Conservation (phyloP, 1,284 basidiomycete genomes). For the Cryptococcus neoformans region DNA sequence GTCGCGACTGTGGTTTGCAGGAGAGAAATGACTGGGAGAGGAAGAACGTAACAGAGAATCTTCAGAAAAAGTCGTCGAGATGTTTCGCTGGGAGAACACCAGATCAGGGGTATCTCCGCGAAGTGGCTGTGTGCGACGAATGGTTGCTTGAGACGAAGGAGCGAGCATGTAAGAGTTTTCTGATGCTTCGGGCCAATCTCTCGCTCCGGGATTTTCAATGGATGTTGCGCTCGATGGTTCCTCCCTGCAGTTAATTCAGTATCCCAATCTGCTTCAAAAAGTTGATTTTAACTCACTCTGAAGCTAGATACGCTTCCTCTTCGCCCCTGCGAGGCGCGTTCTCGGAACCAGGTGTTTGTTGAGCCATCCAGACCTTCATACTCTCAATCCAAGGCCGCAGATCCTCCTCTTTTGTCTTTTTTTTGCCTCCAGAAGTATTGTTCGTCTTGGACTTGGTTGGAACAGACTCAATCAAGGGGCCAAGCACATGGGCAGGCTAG, state of each 20-base stretch:
- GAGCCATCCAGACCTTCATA: constrained; percentile 68
- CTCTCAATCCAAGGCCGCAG: constrained; percentile 69
- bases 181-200: constrained; percentile 5
- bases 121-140: constrained; percentile 7
- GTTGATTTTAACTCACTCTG: constrained; percentile 23
- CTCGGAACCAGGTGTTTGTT: constrained; percentile 2
- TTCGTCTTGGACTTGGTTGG: constrained; percentile 6
- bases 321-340: not conserved
- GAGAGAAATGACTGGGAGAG: not conserved
- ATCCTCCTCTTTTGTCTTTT: constrained; percentile 52
- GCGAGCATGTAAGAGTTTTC: constrained; percentile 6
- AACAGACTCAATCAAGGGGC: constrained; percentile 24
- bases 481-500: constrained; percentile 40
- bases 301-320: constrained; percentile 21
- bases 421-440: not conserved
- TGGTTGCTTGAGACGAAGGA: constrained; percentile 19
- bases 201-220: constrained; percentile 8
- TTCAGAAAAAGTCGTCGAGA: constrained; percentile 26
- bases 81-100: constrained; percentile 8
- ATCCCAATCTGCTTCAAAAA: not conserved
- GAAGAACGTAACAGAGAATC: constrained; percentile 19
- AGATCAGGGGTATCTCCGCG: not conserved
- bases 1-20: constrained; percentile 13
- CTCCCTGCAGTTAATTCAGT: constrained; percentile 14
- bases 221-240: constrained; percentile 23